Percentiles rank a stretch among this genome's conserved stretches.
phyloP scores from a whole-genome alignment of 2,329 filamentous ascomycete species.

The Ascochyta koolunga region DNA sequence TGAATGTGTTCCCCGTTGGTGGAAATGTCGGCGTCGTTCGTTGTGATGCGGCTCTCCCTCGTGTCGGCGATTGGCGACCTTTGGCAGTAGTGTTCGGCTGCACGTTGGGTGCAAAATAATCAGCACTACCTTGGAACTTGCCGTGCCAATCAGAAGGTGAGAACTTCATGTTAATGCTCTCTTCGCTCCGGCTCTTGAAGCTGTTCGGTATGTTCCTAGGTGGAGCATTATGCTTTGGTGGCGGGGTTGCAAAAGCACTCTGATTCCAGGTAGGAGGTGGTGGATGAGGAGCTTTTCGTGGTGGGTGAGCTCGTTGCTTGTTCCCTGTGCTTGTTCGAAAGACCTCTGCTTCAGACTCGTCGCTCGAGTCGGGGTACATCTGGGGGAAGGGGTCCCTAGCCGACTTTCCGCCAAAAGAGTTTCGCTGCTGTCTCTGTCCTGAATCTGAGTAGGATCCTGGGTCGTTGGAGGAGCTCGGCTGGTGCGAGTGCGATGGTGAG shows the following conservation, averaged over 20 bases:
- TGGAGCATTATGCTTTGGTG: conserved; percentile 22
- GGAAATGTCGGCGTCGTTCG: conserved; percentile 19
- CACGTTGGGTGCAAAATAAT: conserved; percentile 51
- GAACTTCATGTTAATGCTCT: conserved; percentile 58
- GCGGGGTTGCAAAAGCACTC: conserved; percentile 24
- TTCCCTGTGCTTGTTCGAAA: conserved; percentile 20
- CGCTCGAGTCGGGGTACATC: conserved; percentile 41
- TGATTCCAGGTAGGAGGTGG: conserved; percentile 27
- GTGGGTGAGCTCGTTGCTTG: conserved; percentile 22
- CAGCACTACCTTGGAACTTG: conserved; percentile 51
- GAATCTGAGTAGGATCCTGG: conserved; percentile 40
- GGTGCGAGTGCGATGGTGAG: conserved; percentile 46
- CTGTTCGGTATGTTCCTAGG: conserved; percentile 30
- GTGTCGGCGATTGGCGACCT: conserved; percentile 40
- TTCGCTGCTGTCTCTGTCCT: conserved; percentile 34
- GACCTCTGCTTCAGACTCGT: conserved; percentile 30
- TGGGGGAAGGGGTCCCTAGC: conserved; percentile 30
- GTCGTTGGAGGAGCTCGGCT: conserved; percentile 31
- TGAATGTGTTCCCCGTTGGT: conserved; percentile 5
- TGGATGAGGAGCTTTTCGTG: conserved; percentile 22
- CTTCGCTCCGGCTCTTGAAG: conserved; percentile 55
- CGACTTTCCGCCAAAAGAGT: conserved; percentile 31
- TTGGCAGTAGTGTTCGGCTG: conserved; percentile 31
- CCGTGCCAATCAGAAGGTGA: conserved; percentile 55
- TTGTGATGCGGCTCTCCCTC: conserved; percentile 33